Evolutionary conservation across 306 rosid genomes (phyloP).

Genomic region (Cicer bijugum): DNA sequence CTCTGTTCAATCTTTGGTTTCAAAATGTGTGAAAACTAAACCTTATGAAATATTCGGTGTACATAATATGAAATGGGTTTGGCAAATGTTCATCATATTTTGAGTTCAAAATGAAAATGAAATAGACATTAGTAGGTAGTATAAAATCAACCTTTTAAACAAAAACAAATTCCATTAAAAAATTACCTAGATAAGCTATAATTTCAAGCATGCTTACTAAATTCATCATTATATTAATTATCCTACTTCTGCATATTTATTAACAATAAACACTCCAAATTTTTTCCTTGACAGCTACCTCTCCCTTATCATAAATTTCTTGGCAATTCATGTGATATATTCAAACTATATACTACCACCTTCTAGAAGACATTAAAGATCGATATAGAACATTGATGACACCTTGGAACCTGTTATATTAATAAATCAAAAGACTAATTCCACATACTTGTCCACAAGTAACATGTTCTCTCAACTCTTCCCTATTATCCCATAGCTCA

Average conservation of each 20-base stretch:
- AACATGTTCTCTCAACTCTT: conserved; percentile 10
- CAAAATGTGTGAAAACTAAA: too few relatives aligned
- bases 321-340: background rate
- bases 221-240: background rate
- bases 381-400: conserved; percentile 1
- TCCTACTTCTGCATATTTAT: background rate
- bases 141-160: background rate
- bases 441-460: conserved; percentile 38
- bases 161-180: conserved; percentile 11
- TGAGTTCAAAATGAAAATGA: background rate
- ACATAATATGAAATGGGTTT: too few relatives aligned
- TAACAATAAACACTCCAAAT: background rate
- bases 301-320: background rate
- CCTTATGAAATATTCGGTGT: too few relatives aligned
- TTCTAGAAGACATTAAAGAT: conserved; percentile 45
- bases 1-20: too few relatives aligned
- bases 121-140: background rate
- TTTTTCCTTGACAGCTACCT: conserved; percentile 25
- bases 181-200: background rate
- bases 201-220: conserved; percentile 22
- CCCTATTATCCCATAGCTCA: background rate
- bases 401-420: conserved; percentile 24
- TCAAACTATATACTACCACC: conserved; percentile 35
- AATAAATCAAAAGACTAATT: conserved; percentile 31
- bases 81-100: background rate